phyloP scores from a whole-genome alignment of 371 early-diverging fungal species.

The Rhizopus arrhizus region DNA sequence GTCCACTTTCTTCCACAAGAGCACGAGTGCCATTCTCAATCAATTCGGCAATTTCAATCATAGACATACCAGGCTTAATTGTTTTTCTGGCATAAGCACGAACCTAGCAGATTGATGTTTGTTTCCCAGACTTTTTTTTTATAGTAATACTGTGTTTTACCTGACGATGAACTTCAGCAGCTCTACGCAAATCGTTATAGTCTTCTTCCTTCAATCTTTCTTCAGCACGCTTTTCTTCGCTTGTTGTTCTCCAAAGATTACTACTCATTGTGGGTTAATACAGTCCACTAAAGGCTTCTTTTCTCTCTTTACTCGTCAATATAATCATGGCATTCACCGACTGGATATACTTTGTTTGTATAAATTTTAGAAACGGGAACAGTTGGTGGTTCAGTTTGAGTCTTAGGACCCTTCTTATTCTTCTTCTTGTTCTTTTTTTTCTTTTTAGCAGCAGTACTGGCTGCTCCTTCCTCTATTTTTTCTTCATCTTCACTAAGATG shows the following conservation, averaged over 20 bases:
- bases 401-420: conserved; percentile 62
- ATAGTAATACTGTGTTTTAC: conserved; percentile 22
- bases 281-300: not conserved
- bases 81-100: conserved; percentile 81
- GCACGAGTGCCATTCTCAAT: conserved; percentile 96
- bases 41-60: conserved; percentile 91
- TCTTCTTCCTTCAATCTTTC: conserved; percentile 67
- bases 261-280: conserved; percentile 30
- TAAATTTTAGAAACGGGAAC: conserved; percentile 81
- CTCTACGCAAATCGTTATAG: conserved; percentile 83
- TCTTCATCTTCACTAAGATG: conserved; percentile 18
- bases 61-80: conserved; percentile 96
- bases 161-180: conserved; percentile 93
- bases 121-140: not conserved
- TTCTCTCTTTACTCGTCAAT: conserved; percentile 62
- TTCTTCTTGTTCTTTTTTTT: conserved; percentile 73
- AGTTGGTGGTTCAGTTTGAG: conserved; percentile 77
- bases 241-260: conserved; percentile 78
- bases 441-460: conserved; percentile 34
- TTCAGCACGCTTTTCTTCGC: conserved; percentile 76
- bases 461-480: conserved; percentile 12
- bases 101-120: conserved; percentile 40
- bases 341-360: conserved; percentile 67
- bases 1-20: conserved; percentile 88
- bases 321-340: conserved; percentile 76